Evolutionary conservation across 805 yeast genomes (phyloP), one percentile per base, ranked within the genome.

Genomic region (Starmerella stigmatis): DNA sequence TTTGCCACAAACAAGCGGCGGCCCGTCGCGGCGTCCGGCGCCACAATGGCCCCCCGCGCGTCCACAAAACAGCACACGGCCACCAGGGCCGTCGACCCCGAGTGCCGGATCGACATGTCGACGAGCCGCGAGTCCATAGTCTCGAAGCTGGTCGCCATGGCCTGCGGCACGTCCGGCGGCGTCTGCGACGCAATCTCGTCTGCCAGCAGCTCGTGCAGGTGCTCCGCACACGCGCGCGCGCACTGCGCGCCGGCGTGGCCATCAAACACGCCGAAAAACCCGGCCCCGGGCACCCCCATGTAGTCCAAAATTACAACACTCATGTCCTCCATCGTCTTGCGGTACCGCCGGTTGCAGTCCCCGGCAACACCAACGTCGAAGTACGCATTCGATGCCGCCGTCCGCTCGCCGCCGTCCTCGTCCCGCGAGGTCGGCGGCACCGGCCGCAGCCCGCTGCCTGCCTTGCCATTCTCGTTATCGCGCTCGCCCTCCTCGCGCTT

Each of bases 161-260:
- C 73, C 47, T 75, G 79, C 51, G 88, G 66, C 46, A 86, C 70
- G 30, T 40, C 47, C 22, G 40, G 30, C 40, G 7, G 22, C 12
- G 21, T 25, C 37, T 46, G 49, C 21, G 36, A 26, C 62, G 80
- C 81, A 4, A 55, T 31, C 32, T 50, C 55, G 6, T 45, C 60
- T 28, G 62, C 65, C 43, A 76, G 59, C 17, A 86, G 71, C 44
- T 71, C 73, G 60, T 89, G 96, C 46, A 89, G 63, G 56, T 82
- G 78, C 51, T 84, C 78, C 0, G 96, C 94, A 66, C 96, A 86
- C 94, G 94, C 88, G 57, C 89, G 76, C 1, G 98, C 94, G 8
- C 94, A 81, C 54, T 78, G 85, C 45, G 78, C 78, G 19, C 98
- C 98, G 2, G 97, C 97, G 65, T 89, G 98, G 10, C 98, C 98